These are phyloP conservation scores for Crithidia thermophila DNA, from an alignment of 208 protist genomes.

Conservation along the genomic window DNA sequence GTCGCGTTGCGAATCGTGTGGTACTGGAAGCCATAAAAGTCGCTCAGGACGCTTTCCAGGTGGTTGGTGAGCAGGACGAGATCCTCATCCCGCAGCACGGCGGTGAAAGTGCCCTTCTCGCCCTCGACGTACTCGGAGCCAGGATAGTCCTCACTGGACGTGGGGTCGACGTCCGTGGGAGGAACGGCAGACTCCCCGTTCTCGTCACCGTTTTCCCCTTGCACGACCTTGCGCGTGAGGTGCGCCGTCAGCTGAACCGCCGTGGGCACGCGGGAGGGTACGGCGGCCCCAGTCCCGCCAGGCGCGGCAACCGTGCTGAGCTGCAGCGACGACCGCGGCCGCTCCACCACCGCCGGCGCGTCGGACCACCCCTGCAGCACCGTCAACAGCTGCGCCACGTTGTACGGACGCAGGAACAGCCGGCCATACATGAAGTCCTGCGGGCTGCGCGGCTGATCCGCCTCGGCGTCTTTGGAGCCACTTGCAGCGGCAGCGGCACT, in stretches of 20 bases:
- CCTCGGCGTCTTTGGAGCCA: neutral
- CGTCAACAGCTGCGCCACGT: slow-evolving; percentile 83
- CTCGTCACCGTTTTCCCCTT: neutral
- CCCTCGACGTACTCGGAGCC: slow-evolving; percentile 57
- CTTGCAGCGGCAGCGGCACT: neutral
- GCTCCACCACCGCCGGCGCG: slow-evolving; percentile 36
- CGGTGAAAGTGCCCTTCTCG: slow-evolving; percentile 45
- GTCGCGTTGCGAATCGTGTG: slow-evolving; percentile 33
- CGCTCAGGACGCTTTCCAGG: slow-evolving; percentile 70
- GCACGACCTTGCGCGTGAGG: slow-evolving; percentile 12
- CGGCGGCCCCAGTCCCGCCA: neutral
- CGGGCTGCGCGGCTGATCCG: neutral
- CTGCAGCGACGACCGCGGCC: slow-evolving; percentile 51
- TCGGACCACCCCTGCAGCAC: slow-evolving; percentile 70
- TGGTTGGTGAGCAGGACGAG: slow-evolving; percentile 73
- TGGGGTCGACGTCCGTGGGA: slow-evolving; percentile 10
- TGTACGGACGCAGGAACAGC: slow-evolving; percentile 83
- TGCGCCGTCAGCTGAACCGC: slow-evolving; percentile 21
- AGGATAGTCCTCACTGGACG: slow-evolving; percentile 19
- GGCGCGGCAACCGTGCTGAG: slow-evolving; percentile 25
- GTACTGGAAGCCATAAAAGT: slow-evolving; percentile 84
- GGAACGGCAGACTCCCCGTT: neutral
- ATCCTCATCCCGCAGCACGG: slow-evolving; percentile 53
- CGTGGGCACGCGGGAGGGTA: neutral
- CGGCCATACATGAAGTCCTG: slow-evolving; percentile 77